phyloP scores from a whole-genome alignment of 148 eudicot genomes.

The Camellia sinensis region DNA sequence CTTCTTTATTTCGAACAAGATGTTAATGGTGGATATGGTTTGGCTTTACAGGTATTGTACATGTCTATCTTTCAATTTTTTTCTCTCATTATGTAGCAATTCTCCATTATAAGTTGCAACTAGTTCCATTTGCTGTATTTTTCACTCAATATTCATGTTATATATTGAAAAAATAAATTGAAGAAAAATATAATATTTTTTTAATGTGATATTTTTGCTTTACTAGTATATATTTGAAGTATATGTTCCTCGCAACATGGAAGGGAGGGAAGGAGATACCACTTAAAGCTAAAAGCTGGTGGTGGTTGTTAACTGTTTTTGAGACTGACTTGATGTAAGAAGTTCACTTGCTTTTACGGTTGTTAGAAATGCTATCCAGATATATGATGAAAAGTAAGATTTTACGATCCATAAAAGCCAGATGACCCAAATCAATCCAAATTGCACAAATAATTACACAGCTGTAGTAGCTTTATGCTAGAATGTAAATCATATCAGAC shows the following conservation, averaged over 20 bases:
- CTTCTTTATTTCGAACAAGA: slow-evolving; percentile 94
- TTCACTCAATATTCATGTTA: background rate
- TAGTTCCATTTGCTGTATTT: background rate
- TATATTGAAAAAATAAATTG: background rate
- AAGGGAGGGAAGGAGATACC: no score
- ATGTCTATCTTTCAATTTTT: slow-evolving; percentile 2
- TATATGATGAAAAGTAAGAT: background rate
- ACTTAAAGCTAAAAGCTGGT: background rate
- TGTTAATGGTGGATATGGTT: slow-evolving; percentile 73
- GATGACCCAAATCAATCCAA: background rate
- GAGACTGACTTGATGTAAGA: background rate
- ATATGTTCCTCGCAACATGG: no score
- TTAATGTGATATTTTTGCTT: background rate
- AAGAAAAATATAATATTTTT: background rate
- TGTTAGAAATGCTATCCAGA: background rate
- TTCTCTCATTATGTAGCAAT: background rate
- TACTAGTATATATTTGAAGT: background rate
- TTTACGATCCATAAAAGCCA: background rate
- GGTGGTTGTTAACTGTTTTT: background rate
- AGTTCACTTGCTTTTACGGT: background rate
- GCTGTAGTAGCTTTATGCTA: background rate
- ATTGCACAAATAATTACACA: background rate
- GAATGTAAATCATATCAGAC: background rate
- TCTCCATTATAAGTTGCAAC: background rate
- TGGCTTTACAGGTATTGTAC: slow-evolving; percentile 84